These are phyloP conservation scores for Metarhizium robertsii DNA, from an alignment of 2,329 filamentous ascomycete genomes.

Conservation along the genomic window DNA sequence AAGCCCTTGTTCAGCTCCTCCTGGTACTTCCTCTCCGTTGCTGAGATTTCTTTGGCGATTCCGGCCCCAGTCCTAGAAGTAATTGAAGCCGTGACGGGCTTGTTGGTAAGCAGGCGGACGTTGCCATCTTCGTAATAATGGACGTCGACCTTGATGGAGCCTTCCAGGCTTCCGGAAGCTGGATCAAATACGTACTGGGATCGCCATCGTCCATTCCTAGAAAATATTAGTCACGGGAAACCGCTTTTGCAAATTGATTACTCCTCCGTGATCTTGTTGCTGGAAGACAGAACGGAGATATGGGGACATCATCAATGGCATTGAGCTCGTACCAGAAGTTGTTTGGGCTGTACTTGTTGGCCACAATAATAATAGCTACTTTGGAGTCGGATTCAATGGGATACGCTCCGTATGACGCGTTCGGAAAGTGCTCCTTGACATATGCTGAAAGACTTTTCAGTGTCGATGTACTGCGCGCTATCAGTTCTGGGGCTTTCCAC, in stretches of 20 bases:
- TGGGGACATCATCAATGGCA: background rate
- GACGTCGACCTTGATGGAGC: slow-evolving; percentile 84
- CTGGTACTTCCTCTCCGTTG: slow-evolving; percentile 84
- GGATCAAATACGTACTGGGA: slow-evolving; percentile 75
- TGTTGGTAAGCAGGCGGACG: slow-evolving; percentile 84
- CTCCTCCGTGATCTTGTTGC: background rate
- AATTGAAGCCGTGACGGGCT: slow-evolving; percentile 56
- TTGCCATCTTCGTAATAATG: slow-evolving; percentile 99
- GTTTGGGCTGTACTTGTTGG: slow-evolving; percentile 94
- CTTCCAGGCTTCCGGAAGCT: slow-evolving; percentile 57
- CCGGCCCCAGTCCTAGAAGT: slow-evolving; percentile 54
- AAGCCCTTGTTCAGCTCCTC: slow-evolving; percentile 93
- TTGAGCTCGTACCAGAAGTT: slow-evolving; percentile 72
- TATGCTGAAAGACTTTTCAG: slow-evolving; percentile 69
- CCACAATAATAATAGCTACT: slow-evolving; percentile 75
- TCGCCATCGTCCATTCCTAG: slow-evolving; percentile 91
- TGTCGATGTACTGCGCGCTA: slow-evolving; percentile 60
- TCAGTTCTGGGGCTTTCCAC: background rate
- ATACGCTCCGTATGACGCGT: slow-evolving; percentile 72
- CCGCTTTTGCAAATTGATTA: background rate
- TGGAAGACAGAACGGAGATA: background rate
- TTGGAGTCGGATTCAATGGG: slow-evolving; percentile 67
- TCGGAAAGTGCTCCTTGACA: slow-evolving; percentile 80
- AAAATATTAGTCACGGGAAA: background rate
- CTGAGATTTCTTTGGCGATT: slow-evolving; percentile 69